Base-by-base conservation (phyloP, 495 filamentous ascomycete genomes). In the Tuber indicum region DNA sequence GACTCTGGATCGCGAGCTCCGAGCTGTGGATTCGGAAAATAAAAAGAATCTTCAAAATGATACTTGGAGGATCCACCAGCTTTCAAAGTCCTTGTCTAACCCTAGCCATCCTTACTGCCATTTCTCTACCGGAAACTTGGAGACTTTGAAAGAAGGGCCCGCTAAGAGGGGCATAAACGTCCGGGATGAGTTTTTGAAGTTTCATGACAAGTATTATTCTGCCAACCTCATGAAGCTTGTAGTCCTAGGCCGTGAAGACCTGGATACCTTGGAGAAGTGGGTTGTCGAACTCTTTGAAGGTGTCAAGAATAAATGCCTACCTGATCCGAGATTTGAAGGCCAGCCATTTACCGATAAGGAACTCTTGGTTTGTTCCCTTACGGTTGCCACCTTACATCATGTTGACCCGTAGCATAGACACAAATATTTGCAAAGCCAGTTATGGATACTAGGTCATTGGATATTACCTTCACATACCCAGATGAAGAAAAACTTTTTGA, bases 21-120 rank as follows among this genome's bases (percentile, higher is more conserved):
- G 87, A 77, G 96, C 96, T 32, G 96, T 99, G 32, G 96, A 99
- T 85, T 98, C 96, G 0, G 96, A 99, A 84, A 97, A 98, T 86
- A 99, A 99, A 88, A 98, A 99, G 87, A 99, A 99, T 79, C 88
- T 99, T 41, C 96, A 99, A 86, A 97, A 89, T 84, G 96, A 99
- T 84, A 86, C 89, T 76, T 99, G 96, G 96, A 91, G 96, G 36
- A 85, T 97, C 76, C 90, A 94, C 84, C 96, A 99, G 84, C 88
- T 99, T 45, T 92, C 92, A 82, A 98, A 97, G 85, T 91, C 93
- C 2, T 86, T 96, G 17, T 94, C 95, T 41, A 99, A 95, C 85
- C 90, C 92, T 6, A 90, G 91, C 58, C 96, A 98, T 82, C 96
- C 96, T n/a, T 97, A 92, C 82, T 92, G 92, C 84, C 92, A 97